Evolutionary conservation across 176 grass and related monocot genomes (phyloP).

Genomic region (Aegilops umbellulata): DNA sequence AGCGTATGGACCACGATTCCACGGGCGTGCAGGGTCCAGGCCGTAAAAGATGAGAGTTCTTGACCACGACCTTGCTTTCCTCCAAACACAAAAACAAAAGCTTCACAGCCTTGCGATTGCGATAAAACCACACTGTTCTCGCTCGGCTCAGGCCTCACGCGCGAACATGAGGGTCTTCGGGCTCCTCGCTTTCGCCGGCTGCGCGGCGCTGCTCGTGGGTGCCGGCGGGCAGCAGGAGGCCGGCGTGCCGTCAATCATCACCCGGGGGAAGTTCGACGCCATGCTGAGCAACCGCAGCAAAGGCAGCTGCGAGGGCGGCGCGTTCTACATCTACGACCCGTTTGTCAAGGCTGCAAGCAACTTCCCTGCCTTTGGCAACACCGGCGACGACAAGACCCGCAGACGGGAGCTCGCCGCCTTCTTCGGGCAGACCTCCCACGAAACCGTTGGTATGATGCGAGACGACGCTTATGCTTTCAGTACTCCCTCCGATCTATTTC

Average conservation of each 20-base stretch:
- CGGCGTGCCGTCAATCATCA: background rate
- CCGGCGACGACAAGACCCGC: background rate
- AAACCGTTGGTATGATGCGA: too few species aligned
- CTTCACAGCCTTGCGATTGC: too few species aligned
- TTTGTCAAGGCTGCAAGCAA: background rate
- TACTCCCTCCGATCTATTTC: too few species aligned
- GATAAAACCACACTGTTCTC: background rate
- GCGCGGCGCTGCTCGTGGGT: background rate
- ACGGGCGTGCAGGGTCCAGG: too few species aligned
- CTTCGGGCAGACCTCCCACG: too few species aligned
- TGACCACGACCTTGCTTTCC: too few species aligned
- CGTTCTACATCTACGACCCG: background rate
- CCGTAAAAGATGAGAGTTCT: too few species aligned
- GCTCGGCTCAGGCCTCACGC: background rate
- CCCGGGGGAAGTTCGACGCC: background rate
- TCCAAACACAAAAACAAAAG: too few species aligned
- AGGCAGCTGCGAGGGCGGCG: background rate
- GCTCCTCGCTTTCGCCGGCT: background rate
- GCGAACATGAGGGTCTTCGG: background rate
- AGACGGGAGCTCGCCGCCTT: too few species aligned
- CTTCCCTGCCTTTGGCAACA: background rate
- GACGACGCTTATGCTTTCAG: too few species aligned
- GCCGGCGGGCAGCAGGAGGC: background rate
- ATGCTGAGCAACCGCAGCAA: background rate
- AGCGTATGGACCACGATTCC: too few species aligned